phyloP scores from a whole-genome alignment of 768 basidiomycete species.

The Termitomyces sp. region DNA sequence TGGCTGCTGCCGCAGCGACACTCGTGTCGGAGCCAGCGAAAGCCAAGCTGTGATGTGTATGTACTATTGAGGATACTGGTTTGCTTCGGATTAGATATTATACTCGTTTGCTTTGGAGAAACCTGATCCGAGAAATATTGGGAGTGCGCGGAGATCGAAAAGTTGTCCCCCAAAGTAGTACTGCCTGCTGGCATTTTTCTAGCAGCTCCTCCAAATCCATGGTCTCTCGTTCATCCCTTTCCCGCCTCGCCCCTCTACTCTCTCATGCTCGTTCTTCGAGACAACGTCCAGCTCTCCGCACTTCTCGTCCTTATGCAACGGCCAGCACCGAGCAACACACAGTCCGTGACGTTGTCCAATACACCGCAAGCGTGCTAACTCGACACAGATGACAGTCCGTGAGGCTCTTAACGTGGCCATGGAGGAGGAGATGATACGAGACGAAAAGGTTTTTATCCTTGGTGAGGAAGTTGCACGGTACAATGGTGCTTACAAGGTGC shows the following conservation, averaged over 20 bases:
- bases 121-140: too few relatives aligned
- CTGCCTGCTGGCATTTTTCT: conserved; percentile 15
- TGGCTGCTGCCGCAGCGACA: conserved; percentile 82
- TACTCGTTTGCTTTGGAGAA: not conserved
- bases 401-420: conserved; percentile 96
- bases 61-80: not conserved
- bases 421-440: conserved; percentile 99
- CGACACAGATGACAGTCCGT: conserved; percentile 87
- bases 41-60: conserved; percentile 47
- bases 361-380: conserved; percentile 3
- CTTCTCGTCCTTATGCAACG: conserved; percentile 60
- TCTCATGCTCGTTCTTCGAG: conserved; percentile 42
- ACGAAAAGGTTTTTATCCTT: conserved; percentile 90
- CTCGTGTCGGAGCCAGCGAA: conserved; percentile 43
- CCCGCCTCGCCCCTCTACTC: conserved; percentile 58
- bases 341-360: conserved; percentile 24
- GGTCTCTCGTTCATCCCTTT: conserved; percentile 58
- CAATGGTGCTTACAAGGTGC: conserved; percentile 94
- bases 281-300: conserved; percentile 34
- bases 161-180: conserved; percentile 13
- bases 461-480: conserved; percentile 99
- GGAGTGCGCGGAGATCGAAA: conserved; percentile 13
- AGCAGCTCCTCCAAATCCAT: conserved; percentile 33
- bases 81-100: not conserved
- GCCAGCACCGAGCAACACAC: conserved; percentile 39